phyloP scores from a whole-genome alignment of 371 early-diverging fungal genomes.

The Basidiobolus meristosporus region DNA sequence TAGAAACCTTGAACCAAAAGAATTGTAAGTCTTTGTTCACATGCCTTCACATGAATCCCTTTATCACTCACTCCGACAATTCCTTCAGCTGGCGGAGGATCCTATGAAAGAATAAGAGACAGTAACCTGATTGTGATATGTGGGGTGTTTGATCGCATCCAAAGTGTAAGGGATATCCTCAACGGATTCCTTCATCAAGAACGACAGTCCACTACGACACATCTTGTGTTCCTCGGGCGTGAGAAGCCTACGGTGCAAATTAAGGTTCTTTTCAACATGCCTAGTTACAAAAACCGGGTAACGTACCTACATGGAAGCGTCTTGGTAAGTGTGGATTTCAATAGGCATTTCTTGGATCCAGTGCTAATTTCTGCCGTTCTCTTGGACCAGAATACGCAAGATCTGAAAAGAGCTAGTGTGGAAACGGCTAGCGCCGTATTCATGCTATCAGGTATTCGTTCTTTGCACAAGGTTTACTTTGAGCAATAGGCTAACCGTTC shows the following conservation, averaged over 20 bases:
- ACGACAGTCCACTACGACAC: constrained; percentile 6
- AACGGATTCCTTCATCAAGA: constrained; percentile 36
- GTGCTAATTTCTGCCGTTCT: too few relatives aligned
- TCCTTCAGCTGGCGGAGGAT: background rate
- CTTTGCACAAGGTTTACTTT: background rate
- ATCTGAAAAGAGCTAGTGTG: constrained; percentile 13
- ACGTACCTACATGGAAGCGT: constrained; percentile 12
- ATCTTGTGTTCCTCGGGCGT: constrained; percentile 30
- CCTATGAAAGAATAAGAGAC: constrained; percentile 14
- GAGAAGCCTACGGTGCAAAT: constrained; percentile 22
- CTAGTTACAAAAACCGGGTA: constrained; percentile 8
- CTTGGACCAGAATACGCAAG: background rate
- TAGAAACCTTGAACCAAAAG: constrained; percentile 27
- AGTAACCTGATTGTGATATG: constrained; percentile 32
- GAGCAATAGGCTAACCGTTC: background rate
- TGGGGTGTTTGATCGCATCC: constrained; percentile 28
- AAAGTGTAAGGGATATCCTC: constrained; percentile 31
- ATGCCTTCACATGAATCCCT: constrained; percentile 5
- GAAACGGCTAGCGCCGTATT: constrained; percentile 22
- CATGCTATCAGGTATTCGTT: constrained; percentile 20
- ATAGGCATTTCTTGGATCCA: too few relatives aligned
- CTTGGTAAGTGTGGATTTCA: constrained; percentile 3
- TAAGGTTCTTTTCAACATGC: constrained; percentile 14
- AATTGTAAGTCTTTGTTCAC: constrained; percentile 13
- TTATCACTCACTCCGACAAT: too few relatives aligned